Evolutionary conservation across 805 yeast species (phyloP).

Genomic region (Starmerella bombicola): DNA sequence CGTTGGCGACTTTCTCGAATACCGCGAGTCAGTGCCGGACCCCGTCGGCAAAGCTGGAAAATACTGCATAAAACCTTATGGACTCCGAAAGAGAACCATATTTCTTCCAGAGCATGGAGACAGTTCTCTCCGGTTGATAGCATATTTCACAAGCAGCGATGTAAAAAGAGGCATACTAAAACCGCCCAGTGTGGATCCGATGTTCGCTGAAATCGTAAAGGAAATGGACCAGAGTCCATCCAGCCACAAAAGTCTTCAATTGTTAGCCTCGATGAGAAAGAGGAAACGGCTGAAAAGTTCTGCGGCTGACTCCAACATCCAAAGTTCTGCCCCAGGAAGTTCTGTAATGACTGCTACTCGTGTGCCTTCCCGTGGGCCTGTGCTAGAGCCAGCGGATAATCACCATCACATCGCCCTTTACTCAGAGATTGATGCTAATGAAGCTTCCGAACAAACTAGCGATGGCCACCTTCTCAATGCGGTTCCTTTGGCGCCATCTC

Average conservation of each 20-base stretch:
- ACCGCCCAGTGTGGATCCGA: slow-evolving; percentile 38
- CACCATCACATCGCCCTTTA: too few relatives aligned
- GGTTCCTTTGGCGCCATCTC: too few relatives aligned
- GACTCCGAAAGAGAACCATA: slow-evolving; percentile 54
- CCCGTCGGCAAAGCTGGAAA: slow-evolving; percentile 24
- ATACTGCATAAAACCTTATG: slow-evolving; percentile 37
- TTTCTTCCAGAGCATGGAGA: slow-evolving; percentile 42
- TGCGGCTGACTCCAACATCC: not conserved
- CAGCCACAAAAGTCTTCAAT: slow-evolving; percentile 1
- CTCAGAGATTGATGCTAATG: too few relatives aligned
- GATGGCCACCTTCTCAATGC: too few relatives aligned
- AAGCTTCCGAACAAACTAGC: too few relatives aligned
- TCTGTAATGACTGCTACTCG: not conserved
- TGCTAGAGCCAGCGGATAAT: too few relatives aligned
- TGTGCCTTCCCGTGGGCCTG: too few relatives aligned
- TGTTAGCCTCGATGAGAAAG: slow-evolving; percentile 4
- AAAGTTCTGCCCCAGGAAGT: not conserved
- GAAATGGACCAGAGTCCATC: slow-evolving; percentile 4
- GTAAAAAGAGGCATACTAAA: slow-evolving; percentile 25
- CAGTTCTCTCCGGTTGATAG: slow-evolving; percentile 48
- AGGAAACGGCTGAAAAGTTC: slow-evolving; percentile 2
- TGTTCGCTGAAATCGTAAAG: slow-evolving; percentile 26
- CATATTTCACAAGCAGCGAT: slow-evolving; percentile 34
- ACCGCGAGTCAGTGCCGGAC: slow-evolving; percentile 45
- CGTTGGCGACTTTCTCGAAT: slow-evolving; percentile 47